phyloP scores from a whole-genome alignment of 2,329 filamentous ascomycete species.

The Rhinocladiella similis region DNA sequence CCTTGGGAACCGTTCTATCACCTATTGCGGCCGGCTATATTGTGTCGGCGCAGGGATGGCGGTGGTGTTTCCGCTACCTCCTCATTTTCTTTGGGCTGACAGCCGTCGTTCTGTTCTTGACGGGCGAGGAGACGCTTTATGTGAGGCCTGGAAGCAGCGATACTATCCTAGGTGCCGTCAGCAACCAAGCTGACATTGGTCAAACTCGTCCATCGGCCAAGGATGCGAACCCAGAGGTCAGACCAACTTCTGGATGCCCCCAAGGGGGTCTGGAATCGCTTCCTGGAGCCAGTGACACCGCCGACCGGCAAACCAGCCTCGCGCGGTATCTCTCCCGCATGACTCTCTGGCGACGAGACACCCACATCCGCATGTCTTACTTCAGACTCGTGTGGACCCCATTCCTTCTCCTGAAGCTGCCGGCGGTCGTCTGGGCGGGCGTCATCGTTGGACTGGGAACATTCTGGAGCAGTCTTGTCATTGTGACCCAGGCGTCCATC shows the following conservation, averaged over 20 bases:
- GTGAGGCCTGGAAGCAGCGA: conserved; percentile 21
- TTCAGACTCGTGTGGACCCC: background rate
- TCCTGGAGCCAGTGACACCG: no score
- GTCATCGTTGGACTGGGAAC: background rate
- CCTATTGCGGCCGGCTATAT: conserved; percentile 39
- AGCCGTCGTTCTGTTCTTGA: background rate
- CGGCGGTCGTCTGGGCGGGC: conserved; percentile 1
- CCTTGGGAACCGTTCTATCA: background rate
- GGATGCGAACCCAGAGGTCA: background rate
- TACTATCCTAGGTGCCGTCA: conserved; percentile 19
- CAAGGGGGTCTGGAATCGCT: no score
- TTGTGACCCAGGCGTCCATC: conserved; percentile 2
- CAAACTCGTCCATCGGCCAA: background rate
- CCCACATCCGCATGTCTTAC: background rate
- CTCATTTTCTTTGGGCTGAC: background rate
- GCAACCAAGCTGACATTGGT: background rate
- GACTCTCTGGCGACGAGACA: background rate
- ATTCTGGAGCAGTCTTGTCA: background rate
- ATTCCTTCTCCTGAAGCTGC: background rate
- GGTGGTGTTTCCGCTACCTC: conserved; percentile 36
- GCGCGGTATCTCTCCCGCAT: background rate
- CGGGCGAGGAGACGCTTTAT: background rate
- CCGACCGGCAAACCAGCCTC: no score
- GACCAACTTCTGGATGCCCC: no score
- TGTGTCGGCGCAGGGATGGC: conserved; percentile 36